Evolutionary conservation across 306 rosid species (phyloP), one percentile per base, ranked within the genome.

Genomic region (Fragaria ananassa): DNA sequence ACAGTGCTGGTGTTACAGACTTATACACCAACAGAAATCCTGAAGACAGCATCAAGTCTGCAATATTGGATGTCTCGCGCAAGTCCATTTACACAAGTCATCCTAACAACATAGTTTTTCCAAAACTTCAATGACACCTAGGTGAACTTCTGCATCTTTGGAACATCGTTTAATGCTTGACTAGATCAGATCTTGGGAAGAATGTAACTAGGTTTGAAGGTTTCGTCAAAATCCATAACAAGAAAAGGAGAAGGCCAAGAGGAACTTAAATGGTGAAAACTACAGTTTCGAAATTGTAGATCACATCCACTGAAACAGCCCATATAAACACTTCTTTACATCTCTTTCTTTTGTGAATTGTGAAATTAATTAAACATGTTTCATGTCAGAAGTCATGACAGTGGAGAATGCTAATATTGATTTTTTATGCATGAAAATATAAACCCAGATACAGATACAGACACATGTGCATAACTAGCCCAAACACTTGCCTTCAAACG

Each of bases 161-260:
- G 5, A n/a, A 27, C 47, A 53, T 35, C 49, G 35, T 71, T 71
- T 19, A 64, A 72, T 37, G 15, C 17, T 15, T 72, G 66, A 35
- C 47, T n/a, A 19, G 46, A 50, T 71, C 75, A 71, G 50, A 9
- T 54, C 37, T 13, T 72, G n/a, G 65, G 47, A 72, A 53, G 19
- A 53, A 35, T 10, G 60, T 50, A 71, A 71, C 49, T 11, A 35
- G 19, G 23, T 34, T 39, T 72, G 41, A 72, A 72, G 21, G 44
- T 23, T 51, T 39, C 18, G 13, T 2, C 25, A 12, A 23, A 54
- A 56, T 54, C 66, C 45, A 39, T 7, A 37, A 58, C 13, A 21
- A 73, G 54, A 41, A 41, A 42, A 25, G 68, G 25, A 57, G 41
- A 25, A 25, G 68, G 54, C 19, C 21, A 8, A 56, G 53, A 25